phyloP scores from a whole-genome alignment of 129 eudicot genomes.

The Helianthus annuus region DNA sequence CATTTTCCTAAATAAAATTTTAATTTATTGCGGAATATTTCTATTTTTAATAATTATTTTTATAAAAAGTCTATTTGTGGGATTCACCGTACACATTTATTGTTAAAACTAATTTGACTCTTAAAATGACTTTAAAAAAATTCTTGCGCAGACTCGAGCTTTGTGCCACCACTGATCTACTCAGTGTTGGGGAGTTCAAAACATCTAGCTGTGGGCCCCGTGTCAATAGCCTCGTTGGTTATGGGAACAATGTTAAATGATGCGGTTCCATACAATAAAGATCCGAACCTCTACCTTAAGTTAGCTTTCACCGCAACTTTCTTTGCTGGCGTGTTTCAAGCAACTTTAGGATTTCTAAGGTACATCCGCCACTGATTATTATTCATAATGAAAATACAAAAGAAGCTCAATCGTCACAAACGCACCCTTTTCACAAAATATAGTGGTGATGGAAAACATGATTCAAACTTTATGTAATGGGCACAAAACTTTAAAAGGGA shows the following conservation, averaged over 20 bases:
- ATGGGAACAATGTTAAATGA: constrained; percentile 98
- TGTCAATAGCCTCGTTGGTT: constrained; percentile 93
- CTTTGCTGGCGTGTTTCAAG: constrained; percentile 94
- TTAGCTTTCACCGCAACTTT: constrained; percentile 94
- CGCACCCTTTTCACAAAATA: not conserved
- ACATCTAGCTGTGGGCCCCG: constrained; percentile 96
- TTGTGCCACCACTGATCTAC: constrained; percentile 96
- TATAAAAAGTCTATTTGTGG: not conserved
- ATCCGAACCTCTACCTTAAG: constrained; percentile 73
- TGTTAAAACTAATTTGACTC: not conserved
- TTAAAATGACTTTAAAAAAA: not conserved
- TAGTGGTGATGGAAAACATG: constrained; percentile 22
- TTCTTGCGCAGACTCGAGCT: constrained; percentile 73
- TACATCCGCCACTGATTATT: constrained; percentile 11
- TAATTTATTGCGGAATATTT: not conserved
- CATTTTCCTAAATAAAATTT: not conserved
- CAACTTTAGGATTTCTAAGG: constrained; percentile 90
- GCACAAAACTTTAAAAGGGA: constrained; percentile 43
- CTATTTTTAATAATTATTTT: not conserved
- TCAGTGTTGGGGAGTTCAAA: constrained; percentile 92
- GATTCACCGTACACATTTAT: not conserved
- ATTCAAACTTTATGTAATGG: constrained; percentile 35
- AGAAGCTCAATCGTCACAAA: too few relatives aligned
- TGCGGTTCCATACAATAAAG: constrained; percentile 54
- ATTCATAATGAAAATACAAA: too few relatives aligned